A percentile compares a stretch with the other conserved stretches of the same genome.
These are phyloP conservation scores for Nakaseomyces glabratus DNA, from an alignment of 1,139 yeast species.

Conservation along the genomic window DNA sequence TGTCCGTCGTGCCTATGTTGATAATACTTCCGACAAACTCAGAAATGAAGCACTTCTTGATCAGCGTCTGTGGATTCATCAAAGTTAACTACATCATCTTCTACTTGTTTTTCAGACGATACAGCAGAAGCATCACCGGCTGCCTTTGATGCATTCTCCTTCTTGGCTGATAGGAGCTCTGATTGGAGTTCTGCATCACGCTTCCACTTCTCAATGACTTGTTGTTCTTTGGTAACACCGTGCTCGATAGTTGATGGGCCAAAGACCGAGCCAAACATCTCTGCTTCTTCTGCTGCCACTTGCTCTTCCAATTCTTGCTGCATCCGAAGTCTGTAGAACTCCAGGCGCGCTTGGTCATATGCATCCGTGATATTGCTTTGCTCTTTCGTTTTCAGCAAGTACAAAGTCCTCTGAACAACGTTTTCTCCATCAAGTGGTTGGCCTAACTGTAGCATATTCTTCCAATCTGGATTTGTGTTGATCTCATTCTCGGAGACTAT, in stretches of 20 bases:
- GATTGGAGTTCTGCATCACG: slow-evolving; percentile 56
- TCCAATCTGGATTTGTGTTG: slow-evolving; percentile 58
- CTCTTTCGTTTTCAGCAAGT: slow-evolving; percentile 42
- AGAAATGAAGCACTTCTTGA: no score
- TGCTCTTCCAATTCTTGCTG: slow-evolving; percentile 69
- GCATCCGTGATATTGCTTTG: slow-evolving; percentile 48
- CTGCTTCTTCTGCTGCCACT: slow-evolving; percentile 74
- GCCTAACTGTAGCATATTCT: slow-evolving; percentile 57
- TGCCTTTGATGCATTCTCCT: slow-evolving; percentile 37
- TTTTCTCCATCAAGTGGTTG: slow-evolving; percentile 85
- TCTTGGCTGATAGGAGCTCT: slow-evolving; percentile 37
- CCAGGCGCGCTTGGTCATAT: slow-evolving; percentile 78
- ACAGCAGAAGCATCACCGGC: slow-evolving; percentile 2
- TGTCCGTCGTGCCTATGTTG: no score
- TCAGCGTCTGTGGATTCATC: no score
- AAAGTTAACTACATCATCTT: no score
- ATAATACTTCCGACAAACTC: no score
- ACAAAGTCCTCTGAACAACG: slow-evolving; percentile 86
- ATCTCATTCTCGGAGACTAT: slow-evolving; percentile 69
- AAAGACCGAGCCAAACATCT: slow-evolving; percentile 75
- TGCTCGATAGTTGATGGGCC: slow-evolving; percentile 51
- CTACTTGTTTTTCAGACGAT: no score
- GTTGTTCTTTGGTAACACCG: slow-evolving; percentile 67
- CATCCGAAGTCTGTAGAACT: slow-evolving; percentile 79
- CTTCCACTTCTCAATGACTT: slow-evolving; percentile 64